Percentiles rank a stretch among this genome's conserved stretches.
These are phyloP conservation scores for Zymoseptoria passerinii DNA, from an alignment of 2,329 filamentous ascomycete genomes.

Conservation along the genomic window DNA sequence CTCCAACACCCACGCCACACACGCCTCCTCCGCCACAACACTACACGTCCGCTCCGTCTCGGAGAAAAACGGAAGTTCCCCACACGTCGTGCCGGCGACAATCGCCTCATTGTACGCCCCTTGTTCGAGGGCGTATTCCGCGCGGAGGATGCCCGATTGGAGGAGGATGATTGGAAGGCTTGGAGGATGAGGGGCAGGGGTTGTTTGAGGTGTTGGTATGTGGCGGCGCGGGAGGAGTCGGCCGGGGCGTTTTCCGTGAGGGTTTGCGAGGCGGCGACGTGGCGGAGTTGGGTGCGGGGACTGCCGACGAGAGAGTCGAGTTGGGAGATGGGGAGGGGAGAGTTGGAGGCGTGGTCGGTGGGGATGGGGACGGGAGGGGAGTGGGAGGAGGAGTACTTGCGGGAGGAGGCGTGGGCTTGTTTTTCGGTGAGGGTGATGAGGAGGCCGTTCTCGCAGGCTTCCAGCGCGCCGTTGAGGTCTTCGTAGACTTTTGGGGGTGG, in stretches of 20 bases:
- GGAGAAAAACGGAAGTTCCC: conserved; percentile 92
- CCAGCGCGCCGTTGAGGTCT: conserved; percentile 84
- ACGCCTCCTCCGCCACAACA: conserved; percentile 62
- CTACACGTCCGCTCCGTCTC: conserved; percentile 82
- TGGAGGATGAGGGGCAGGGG: conserved; percentile 87
- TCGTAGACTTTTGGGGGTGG: conserved; percentile 60
- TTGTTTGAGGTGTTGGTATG: conserved; percentile 82
- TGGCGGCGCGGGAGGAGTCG: conserved; percentile 36
- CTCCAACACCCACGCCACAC: conserved; percentile 74
- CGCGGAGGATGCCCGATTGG: conserved; percentile 78
- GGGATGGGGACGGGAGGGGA: conserved; percentile 33
- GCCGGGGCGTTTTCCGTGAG: conserved; percentile 52
- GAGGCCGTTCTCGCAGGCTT: conserved; percentile 90
- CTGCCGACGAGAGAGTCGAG: conserved; percentile 50
- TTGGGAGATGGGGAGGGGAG: conserved; percentile 19
- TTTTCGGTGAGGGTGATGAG: conserved; percentile 46
- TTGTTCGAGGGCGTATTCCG: conserved; percentile 85
- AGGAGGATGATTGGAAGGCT: conserved; percentile 93
- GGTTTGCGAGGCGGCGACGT: conserved; percentile 67
- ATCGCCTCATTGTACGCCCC: conserved; percentile 86
- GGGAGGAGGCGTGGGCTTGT: conserved; percentile 15
- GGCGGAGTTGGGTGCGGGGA: conserved; percentile 68
- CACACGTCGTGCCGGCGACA: conserved; percentile 87
- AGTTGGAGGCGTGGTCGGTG: conserved; percentile 20
- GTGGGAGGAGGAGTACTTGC: conserved; percentile 39